Conservation (phyloP, 352 stramenopile genomes). For the Globisporangium iwayamae region DNA sequence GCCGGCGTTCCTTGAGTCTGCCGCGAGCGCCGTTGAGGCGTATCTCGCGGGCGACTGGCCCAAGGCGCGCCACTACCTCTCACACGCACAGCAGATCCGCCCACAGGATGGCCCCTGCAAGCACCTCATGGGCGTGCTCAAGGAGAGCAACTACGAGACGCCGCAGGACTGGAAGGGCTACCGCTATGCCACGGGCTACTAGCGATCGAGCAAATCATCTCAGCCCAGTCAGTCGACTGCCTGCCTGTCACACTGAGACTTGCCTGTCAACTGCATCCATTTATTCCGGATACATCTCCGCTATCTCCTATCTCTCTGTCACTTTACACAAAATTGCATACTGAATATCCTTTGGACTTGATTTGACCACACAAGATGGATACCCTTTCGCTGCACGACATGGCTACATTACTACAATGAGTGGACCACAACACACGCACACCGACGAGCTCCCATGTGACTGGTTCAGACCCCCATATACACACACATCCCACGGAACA, state of each 20-base stretch:
- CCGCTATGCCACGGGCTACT: conserved; percentile 83
- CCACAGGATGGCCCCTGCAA: conserved; percentile 89
- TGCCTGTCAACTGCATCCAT: not conserved
- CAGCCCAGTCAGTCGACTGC: not conserved
- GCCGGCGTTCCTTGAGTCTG: conserved; percentile 74
- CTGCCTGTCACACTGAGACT: not conserved
- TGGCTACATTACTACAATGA: conserved; percentile 2
- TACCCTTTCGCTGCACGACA: not conserved
- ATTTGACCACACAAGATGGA: not conserved
- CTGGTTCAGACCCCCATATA: not conserved
- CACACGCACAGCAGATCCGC: conserved; percentile 67
- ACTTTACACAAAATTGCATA: not conserved
- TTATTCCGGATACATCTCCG: too few relatives aligned
- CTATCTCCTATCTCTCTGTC: not conserved
- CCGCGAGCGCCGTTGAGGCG: conserved; percentile 57
- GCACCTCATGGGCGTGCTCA: conserved; percentile 89
- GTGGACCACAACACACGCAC: not conserved
- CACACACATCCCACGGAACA: not conserved
- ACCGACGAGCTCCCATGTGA: not conserved
- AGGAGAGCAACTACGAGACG: conserved; percentile 77
- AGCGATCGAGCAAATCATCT: not conserved
- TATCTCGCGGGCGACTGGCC: conserved; percentile 76
- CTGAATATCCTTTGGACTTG: not conserved
- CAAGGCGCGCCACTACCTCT: conserved; percentile 70
- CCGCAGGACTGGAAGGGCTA: conserved; percentile 92